Conservation (phyloP, 352 stramenopile species). For the Pythium biforme region DNA sequence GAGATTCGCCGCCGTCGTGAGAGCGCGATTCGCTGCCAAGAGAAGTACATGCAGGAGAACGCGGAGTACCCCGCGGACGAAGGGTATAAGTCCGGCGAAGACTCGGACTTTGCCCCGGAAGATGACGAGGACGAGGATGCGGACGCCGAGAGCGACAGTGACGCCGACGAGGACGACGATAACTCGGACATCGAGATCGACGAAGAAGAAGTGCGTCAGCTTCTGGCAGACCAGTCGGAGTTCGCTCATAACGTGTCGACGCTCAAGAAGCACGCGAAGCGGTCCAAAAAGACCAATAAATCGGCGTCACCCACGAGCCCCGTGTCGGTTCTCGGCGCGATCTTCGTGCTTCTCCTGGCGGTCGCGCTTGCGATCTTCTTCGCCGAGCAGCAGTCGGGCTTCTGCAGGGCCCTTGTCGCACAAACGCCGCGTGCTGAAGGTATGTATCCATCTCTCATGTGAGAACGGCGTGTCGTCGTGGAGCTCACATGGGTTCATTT, state of each 20-base stretch:
- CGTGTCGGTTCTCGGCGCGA: conserved; percentile 30
- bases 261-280: conserved; percentile 43
- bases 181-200: conserved; percentile 49
- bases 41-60: conserved; percentile 41
- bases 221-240: conserved; percentile 25
- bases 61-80: conserved; percentile 36
- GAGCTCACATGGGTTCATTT: not conserved
- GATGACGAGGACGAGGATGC: conserved; percentile 38
- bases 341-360: conserved; percentile 40
- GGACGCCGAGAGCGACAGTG: conserved; percentile 19
- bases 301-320: conserved; percentile 21
- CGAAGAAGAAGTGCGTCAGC: conserved; percentile 33
- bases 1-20: conserved; percentile 64
- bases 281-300: conserved; percentile 31
- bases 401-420: conserved; percentile 20
- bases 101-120: conserved; percentile 58
- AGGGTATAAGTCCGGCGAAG: conserved; percentile 50
- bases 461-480: not conserved
- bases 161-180: conserved; percentile 30
- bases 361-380: conserved; percentile 51
- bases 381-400: conserved; percentile 24
- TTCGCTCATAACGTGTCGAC: conserved; percentile 17
- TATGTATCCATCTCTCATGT: conserved; percentile 4
- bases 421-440: conserved; percentile 17
- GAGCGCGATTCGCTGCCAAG: conserved; percentile 38